phyloP scores from a whole-genome alignment of 1,139 yeast species.

The Zygosaccharomyces sapae region DNA sequence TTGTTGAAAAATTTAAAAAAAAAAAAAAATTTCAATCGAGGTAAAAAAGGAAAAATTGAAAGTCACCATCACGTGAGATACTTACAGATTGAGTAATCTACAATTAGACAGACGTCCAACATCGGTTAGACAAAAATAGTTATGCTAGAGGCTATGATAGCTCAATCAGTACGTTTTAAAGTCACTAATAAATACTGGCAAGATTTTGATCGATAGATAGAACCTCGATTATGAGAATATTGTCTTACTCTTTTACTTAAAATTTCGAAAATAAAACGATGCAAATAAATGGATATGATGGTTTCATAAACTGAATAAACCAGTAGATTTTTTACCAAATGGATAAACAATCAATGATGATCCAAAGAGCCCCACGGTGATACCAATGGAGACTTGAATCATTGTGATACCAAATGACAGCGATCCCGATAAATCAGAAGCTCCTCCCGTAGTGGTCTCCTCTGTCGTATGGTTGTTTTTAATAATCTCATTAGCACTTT shows the following conservation, averaged over 20 bases:
- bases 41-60: background rate
- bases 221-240: background rate
- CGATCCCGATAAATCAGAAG: conserved; percentile 34
- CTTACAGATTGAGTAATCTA: background rate
- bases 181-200: too few relatives aligned
- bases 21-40: conserved; percentile 1
- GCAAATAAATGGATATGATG: background rate
- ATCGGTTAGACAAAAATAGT: background rate
- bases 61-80: conserved; percentile 8
- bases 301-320: conserved; percentile 68
- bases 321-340: conserved; percentile 81
- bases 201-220: too few relatives aligned
- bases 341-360: conserved; percentile 90
- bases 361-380: conserved; percentile 88
- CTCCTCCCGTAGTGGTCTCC: conserved; percentile 19
- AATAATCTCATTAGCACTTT: conserved; percentile 68
- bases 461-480: conserved; percentile 35
- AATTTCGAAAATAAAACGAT: background rate
- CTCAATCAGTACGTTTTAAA: too few relatives aligned
- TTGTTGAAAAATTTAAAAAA: conserved; percentile 3
- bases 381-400: conserved; percentile 91
- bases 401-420: conserved; percentile 74
- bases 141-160: too few relatives aligned
- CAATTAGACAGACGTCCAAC: background rate
- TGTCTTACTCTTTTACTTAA: background rate